These are phyloP conservation scores for Rhodofomes roseus DNA, from an alignment of 1,284 basidiomycete genomes.

Conservation along the genomic window DNA sequence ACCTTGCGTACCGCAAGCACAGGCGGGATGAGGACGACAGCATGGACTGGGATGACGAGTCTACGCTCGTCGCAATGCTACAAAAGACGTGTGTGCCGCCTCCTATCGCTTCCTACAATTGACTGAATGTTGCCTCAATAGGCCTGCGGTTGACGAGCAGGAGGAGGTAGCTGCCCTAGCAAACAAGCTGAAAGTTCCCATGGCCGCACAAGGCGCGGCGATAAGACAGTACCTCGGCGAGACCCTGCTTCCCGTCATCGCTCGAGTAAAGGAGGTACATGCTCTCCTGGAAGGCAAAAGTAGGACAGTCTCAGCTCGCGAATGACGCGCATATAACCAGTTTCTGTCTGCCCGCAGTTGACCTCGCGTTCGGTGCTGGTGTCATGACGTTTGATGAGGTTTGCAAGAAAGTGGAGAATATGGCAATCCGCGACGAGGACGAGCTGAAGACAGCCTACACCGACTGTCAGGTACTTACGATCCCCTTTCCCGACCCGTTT, in stretches of 20 bases:
- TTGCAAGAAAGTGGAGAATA: conserved; percentile 46
- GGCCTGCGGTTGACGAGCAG: conserved; percentile 22
- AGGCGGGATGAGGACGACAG: conserved; percentile 26
- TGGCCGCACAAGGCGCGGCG: conserved; percentile 37
- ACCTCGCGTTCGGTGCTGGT: conserved; percentile 42
- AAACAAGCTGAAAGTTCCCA: conserved; percentile 44
- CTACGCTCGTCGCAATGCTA: conserved; percentile 49
- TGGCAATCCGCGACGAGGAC: conserved; percentile 39
- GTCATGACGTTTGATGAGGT: conserved; percentile 49
- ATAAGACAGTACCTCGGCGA: conserved; percentile 49
- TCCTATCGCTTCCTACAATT: not conserved
- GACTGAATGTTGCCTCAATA: conserved; percentile 5
- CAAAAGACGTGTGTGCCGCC: conserved; percentile 36
- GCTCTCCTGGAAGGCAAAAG: conserved; percentile 38
- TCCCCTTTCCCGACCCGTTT: not conserved
- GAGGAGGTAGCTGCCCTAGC: conserved; percentile 40
- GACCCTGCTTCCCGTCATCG: conserved; percentile 48
- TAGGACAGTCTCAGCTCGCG: conserved; percentile 5
- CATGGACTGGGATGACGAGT: conserved; percentile 55
- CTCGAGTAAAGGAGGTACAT: conserved; percentile 43
- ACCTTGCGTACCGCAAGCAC: conserved; percentile 3
- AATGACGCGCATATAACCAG: conserved; percentile 1
- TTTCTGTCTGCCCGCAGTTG: conserved; percentile 28
- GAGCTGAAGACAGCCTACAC: conserved; percentile 37
- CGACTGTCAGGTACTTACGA: conserved; percentile 32